A percentile compares a stretch with the other conserved stretches of the same genome.
These are phyloP conservation scores for Mycena polygramma DNA, from an alignment of 768 basidiomycete genomes.

Conservation along the genomic window DNA sequence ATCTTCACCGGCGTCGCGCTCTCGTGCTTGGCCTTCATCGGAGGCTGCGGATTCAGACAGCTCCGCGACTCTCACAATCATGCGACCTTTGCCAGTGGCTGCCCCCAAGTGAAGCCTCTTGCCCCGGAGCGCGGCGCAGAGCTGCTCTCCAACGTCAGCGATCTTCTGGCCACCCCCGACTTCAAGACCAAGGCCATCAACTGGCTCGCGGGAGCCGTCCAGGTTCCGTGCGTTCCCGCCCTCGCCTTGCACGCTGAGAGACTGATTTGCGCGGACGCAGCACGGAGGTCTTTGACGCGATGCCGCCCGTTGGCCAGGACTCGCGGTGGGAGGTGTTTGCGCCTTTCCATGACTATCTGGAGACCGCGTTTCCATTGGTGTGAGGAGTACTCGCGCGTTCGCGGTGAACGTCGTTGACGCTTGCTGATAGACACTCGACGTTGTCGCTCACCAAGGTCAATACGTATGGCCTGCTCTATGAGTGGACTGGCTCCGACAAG, in stretches of 20 bases:
- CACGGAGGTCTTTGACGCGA: conserved; percentile 65
- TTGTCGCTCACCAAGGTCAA: conserved; percentile 79
- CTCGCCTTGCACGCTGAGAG: not conserved
- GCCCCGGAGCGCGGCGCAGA: conserved; percentile 19
- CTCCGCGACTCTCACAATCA: no score
- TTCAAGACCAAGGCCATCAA: conserved; percentile 43
- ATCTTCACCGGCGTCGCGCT: not conserved
- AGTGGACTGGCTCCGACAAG: conserved; percentile 75
- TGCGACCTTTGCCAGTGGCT: conserved; percentile 7
- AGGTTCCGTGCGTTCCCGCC: conserved; percentile 39
- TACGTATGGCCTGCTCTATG: conserved; percentile 80
- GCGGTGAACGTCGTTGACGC: not conserved
- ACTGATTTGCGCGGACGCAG: conserved; percentile 41
- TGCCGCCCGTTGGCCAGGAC: conserved; percentile 62
- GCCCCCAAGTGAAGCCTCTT: conserved; percentile 29
- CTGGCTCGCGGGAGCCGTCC: conserved; percentile 48
- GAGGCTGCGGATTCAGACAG: no score
- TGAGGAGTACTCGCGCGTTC: conserved; percentile 59
- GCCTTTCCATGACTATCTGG: conserved; percentile 57
- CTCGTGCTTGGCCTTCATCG: not conserved
- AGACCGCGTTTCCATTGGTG: conserved; percentile 67
- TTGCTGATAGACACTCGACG: conserved; percentile 61
- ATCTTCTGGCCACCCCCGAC: conserved; percentile 34
- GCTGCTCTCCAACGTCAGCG: conserved; percentile 20
- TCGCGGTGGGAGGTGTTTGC: conserved; percentile 59